A percentile compares a stretch with the other conserved stretches of the same genome.
These are phyloP conservation scores for Trametes hirsuta DNA, from an alignment of 1,284 basidiomycete species.

Conservation along the genomic window DNA sequence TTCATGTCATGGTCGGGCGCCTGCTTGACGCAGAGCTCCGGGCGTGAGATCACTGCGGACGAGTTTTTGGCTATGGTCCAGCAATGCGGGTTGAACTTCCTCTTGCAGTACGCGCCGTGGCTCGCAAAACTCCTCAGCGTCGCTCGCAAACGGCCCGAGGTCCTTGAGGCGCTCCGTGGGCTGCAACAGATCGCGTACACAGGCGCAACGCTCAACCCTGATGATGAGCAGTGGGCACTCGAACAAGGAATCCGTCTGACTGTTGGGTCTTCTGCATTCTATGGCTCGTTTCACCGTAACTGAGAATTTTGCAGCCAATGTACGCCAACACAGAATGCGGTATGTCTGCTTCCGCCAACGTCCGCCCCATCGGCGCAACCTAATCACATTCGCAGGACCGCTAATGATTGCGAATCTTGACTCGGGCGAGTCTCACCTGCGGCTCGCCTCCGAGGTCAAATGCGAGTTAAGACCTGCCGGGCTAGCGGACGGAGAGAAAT, in stretches of 20 bases:
- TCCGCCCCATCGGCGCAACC: not conserved
- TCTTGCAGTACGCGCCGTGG: slow-evolving; percentile 36
- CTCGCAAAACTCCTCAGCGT: slow-evolving; percentile 34
- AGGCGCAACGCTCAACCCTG: slow-evolving; percentile 32
- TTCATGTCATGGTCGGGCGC: slow-evolving; percentile 31
- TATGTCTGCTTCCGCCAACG: not conserved
- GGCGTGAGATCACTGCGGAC: slow-evolving; percentile 32
- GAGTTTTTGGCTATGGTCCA: slow-evolving; percentile 37
- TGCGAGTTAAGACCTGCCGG: slow-evolving; percentile 23
- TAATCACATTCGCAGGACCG: slow-evolving; percentile 11
- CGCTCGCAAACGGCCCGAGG: slow-evolving; percentile 27
- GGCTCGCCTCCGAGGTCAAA: slow-evolving; percentile 22
- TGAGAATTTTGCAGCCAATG: slow-evolving; percentile 11
- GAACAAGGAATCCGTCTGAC: slow-evolving; percentile 29
- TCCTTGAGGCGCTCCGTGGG: slow-evolving; percentile 29
- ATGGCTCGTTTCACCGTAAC: not conserved
- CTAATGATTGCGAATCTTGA: slow-evolving; percentile 29
- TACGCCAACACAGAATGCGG: slow-evolving; percentile 27
- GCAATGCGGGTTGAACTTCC: slow-evolving; percentile 33
- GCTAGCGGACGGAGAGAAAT: not conserved
- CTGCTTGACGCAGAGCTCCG: slow-evolving; percentile 35
- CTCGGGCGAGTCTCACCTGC: slow-evolving; percentile 25
- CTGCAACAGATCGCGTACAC: slow-evolving; percentile 37
- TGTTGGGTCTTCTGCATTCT: slow-evolving; percentile 15
- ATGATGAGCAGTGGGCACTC: slow-evolving; percentile 32